A percentile compares a stretch with the other conserved stretches of the same genome.
These are phyloP conservation scores for Corymbia maculata DNA, from an alignment of 345 rosid species.

Conservation along the genomic window DNA sequence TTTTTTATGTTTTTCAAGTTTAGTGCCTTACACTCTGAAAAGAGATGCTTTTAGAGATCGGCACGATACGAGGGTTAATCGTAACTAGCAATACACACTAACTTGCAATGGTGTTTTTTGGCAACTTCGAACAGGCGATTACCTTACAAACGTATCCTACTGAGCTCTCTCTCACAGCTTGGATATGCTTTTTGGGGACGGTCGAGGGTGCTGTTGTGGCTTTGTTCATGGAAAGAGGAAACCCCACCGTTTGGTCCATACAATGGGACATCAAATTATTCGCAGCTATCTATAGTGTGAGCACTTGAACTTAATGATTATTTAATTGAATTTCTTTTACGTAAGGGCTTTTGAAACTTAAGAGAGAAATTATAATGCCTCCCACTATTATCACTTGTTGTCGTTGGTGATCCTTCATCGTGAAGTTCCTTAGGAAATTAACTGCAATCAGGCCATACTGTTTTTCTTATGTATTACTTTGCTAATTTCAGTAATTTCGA, in stretches of 20 bases:
- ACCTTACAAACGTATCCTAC: slow-evolving; percentile 67
- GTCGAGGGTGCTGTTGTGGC: slow-evolving; percentile 59
- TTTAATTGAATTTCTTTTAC: neutral
- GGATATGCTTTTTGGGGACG: slow-evolving; percentile 86
- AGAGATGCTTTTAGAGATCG: neutral
- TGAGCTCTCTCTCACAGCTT: slow-evolving; percentile 78
- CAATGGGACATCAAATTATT: slow-evolving; percentile 74
- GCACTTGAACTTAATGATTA: neutral
- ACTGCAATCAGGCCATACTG: neutral
- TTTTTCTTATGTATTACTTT: neutral
- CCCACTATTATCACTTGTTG: neutral
- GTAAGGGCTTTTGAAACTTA: neutral
- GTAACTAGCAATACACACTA: neutral
- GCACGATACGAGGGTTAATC: neutral
- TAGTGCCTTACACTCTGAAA: neutral
- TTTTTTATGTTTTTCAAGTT: neutral
- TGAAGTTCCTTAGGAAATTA: neutral
- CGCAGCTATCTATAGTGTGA: slow-evolving; percentile 72
- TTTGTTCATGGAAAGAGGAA: slow-evolving; percentile 67
- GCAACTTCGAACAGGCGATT: slow-evolving; percentile 29
- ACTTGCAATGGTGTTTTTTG: neutral
- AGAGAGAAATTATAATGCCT: neutral
- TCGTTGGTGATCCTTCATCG: neutral
- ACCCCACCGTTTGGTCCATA: slow-evolving; percentile 45
- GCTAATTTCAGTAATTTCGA: neutral